Evolutionary conservation across 345 rosid species (phyloP).

Genomic region (Eucalyptus regnans): DNA sequence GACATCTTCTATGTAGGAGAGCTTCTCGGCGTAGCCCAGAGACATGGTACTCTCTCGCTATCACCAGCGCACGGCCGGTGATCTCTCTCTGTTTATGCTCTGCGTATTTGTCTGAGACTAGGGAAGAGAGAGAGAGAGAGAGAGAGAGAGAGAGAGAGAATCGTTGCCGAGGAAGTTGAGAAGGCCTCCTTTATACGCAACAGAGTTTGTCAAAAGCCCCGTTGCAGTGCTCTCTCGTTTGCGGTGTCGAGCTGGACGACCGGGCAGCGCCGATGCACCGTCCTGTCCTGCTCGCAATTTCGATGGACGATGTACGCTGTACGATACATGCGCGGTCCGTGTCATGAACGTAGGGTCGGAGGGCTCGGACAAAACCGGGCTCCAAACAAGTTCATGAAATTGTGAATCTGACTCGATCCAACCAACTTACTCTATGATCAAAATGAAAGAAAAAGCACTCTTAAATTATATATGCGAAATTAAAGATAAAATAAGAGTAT

Average conservation of each 20-base stretch:
- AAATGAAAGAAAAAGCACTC: neutral
- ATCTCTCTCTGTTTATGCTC: neutral
- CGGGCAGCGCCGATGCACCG: neutral
- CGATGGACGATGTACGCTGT: neutral
- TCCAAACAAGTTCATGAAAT: neutral
- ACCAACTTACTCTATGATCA: neutral
- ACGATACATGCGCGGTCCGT: neutral
- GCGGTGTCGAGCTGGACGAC: neutral
- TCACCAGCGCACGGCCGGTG: neutral
- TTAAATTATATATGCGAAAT: neutral
- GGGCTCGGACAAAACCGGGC: neutral
- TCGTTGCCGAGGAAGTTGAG: neutral
- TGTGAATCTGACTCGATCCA: neutral
- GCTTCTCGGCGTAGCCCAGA: constrained; percentile 97
- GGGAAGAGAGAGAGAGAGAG: neutral
- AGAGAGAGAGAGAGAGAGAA: neutral
- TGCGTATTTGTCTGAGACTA: neutral
- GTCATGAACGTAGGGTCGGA: neutral
- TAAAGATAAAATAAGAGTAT: neutral
- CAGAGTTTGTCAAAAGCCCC: neutral
- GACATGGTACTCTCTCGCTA: constrained; percentile 34
- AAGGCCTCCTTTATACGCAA: neutral
- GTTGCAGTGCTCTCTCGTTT: neutral
- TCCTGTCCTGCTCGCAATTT: neutral
- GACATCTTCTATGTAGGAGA: constrained; percentile 98